Evolutionary conservation across 257 asterid genomes (phyloP), one percentile per base, ranked within the genome.

Genomic region (Solanum chiquidenum): DNA sequence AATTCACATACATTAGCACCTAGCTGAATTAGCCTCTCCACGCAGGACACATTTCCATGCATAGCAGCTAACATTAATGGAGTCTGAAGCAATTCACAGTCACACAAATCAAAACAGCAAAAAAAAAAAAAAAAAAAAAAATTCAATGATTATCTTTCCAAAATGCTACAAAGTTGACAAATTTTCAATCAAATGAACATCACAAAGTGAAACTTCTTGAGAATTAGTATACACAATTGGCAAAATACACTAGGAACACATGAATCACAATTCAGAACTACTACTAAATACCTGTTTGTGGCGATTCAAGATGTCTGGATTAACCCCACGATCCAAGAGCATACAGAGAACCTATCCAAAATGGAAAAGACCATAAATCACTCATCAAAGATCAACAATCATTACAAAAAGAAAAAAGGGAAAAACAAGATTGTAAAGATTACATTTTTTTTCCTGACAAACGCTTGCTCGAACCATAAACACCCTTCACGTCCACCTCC

Each of bases 31-130:
- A 96, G 91, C 91, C 92, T 92, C 87, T 93, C 94, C 89, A 91
- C 93, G 33, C 96, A 96, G n/a, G 95, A 90, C 83, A 88, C 84
- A 73, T 93, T 91, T 76, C 98, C 98, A 84, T 93, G 93, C 91
- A 95, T 94, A 31, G 98, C 98, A 90, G 98, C 98, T 85, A 96
- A 89, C 98, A 95, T 96, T 91, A 95, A 90, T 89, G 98, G 98
- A 49, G 98, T 93, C 98, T 95, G 90, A 88, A 77, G 49, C 87
- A 91, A 92, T 52, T 88, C 86, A 13, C 88, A 83, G 72, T 73
- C 49, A 91, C 62, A 60, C 79, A 71, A 58, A 88, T 66, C 44
- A 85, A 87, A 40, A 40, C 55, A 46, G 23, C 79, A 80, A 49
- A 6, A 33, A 18, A 27, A 16, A 16, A 71, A 18, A 27, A 16